Percentiles rank a stretch among this genome's conserved stretches.
Conservation (phyloP, 495 filamentous ascomycete genomes). For the Choiromyces venosus region DNA sequence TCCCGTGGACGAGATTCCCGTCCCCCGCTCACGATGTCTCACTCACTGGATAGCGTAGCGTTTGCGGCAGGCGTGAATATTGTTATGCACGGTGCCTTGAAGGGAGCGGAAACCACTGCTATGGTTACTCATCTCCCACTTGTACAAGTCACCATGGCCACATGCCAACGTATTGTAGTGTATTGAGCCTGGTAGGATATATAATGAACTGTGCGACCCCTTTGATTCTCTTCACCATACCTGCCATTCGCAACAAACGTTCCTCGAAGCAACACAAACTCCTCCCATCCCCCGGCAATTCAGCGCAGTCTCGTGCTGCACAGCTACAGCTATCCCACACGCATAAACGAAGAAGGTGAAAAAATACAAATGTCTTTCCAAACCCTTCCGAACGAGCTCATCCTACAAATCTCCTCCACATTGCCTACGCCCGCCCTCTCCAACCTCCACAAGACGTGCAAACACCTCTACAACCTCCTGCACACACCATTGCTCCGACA, state of each 20-base stretch:
- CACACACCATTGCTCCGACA: not conserved
- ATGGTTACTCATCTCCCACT: no score
- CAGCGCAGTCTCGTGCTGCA: not conserved
- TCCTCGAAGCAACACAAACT: not conserved
- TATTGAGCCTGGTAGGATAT: not conserved
- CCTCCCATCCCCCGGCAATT: not conserved
- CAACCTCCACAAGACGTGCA: conserved; percentile 1
- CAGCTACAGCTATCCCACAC: not conserved
- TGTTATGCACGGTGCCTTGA: not conserved
- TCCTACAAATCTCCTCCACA: not conserved
- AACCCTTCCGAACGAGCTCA: not conserved
- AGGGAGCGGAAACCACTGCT: not conserved
- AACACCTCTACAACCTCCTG: conserved; percentile 7
- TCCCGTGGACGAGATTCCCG: not conserved
- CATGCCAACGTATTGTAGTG: not conserved
- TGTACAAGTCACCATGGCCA: not conserved
- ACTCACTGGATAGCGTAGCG: not conserved
- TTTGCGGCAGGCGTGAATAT: not conserved
- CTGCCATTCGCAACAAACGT: not conserved
- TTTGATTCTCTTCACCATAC: not conserved
- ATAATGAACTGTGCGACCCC: not conserved
- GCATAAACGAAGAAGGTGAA: not conserved
- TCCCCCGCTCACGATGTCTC: not conserved
- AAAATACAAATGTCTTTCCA: not conserved
- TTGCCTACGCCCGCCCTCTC: not conserved